These are phyloP conservation scores for Mycena olivaceomarginata DNA, from an alignment of 768 basidiomycete genomes.

Conservation along the genomic window DNA sequence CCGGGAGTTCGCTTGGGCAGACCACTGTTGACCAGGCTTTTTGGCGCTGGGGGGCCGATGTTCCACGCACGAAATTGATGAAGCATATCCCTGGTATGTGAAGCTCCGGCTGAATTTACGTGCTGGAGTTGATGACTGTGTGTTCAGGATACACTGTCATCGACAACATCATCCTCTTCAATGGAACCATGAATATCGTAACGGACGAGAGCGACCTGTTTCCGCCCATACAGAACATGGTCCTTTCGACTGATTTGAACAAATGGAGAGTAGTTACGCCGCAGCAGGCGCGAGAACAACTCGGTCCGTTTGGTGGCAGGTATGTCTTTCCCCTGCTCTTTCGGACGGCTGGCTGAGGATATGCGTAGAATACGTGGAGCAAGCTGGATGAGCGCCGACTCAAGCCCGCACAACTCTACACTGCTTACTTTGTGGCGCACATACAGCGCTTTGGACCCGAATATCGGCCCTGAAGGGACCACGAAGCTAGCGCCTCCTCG, in stretches of 20 bases:
- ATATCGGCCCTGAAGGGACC: conserved; percentile 63
- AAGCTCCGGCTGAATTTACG: not conserved
- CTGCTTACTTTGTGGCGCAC: conserved; percentile 68
- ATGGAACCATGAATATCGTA: conserved; percentile 85
- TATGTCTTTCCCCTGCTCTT: conserved; percentile 50
- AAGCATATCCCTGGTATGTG: conserved; percentile 80
- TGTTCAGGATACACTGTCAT: conserved; percentile 86
- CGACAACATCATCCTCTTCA: conserved; percentile 86
- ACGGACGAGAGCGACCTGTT: conserved; percentile 78
- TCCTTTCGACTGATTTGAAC: conserved; percentile 63
- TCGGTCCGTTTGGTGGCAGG: conserved; percentile 76
- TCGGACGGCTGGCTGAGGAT: conserved; percentile 8
- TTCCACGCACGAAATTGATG: conserved; percentile 75
- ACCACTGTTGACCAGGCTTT: conserved; percentile 72
- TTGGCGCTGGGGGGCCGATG: conserved; percentile 71
- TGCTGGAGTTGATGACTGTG: not conserved
- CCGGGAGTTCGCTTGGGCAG: conserved; percentile 53
- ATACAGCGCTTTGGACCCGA: conserved; percentile 39
- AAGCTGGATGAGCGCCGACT: conserved; percentile 79
- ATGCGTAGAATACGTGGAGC: conserved; percentile 76
- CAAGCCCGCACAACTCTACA: conserved; percentile 77
- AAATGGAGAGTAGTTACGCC: conserved; percentile 79
- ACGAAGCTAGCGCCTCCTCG: conserved; percentile 78
- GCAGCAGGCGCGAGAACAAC: conserved; percentile 64
- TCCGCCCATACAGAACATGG: conserved; percentile 73